Evolutionary conservation across 2,329 filamentous ascomycete genomes (phyloP), one percentile per base, ranked within the genome.

Genomic region (Phialocephala subalpina): DNA sequence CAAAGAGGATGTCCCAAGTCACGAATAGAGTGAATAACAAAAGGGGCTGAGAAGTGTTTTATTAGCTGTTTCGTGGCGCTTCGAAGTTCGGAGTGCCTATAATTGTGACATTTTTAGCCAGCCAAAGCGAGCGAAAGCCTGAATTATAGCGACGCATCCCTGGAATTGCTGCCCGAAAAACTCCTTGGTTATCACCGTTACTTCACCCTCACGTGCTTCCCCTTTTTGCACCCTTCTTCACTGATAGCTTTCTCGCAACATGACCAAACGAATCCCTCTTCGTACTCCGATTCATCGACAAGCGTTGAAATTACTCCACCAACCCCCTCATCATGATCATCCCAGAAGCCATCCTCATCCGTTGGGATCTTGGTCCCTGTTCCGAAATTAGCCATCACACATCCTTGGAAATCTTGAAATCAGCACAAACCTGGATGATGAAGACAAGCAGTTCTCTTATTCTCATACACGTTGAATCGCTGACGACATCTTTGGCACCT

Each of bases 361-460:
- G 60, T 36, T 29, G 57, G 22, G 1, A 18, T 38, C 35, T 60
- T 55, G 22, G 38, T 11, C 7, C 63, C 49, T 49, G 18, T 38
- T 14, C 20, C 40, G 2, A 33, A 33, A n/a, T 49, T n/a, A 49
- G 25, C 16, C 16, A 36, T 47, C 14, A 49, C 20, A 27, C 53
- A 38, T 27, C 40, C 36, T 16, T 14, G 8, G 18, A 38, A 3
- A 20, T 8, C n/a, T n/a, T 27, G n/a, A 6, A 14, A 33, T 33
- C 29, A 3, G 8, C 3, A 58, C 52, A 42, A 58, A 63, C 64
- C 57, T 8, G 61, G 35, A 53, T 66, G 57, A 36, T 57, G 52
- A 2, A 38, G 3, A 52, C 64, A 63, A 29, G 47, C 56, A 14
- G 18, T 29, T 12, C 36, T 42, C 25, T 38, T 25, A 38, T 60